Base-by-base conservation (phyloP, 2,329 filamentous ascomycete genomes). In the Paecilomyces niveus region DNA sequence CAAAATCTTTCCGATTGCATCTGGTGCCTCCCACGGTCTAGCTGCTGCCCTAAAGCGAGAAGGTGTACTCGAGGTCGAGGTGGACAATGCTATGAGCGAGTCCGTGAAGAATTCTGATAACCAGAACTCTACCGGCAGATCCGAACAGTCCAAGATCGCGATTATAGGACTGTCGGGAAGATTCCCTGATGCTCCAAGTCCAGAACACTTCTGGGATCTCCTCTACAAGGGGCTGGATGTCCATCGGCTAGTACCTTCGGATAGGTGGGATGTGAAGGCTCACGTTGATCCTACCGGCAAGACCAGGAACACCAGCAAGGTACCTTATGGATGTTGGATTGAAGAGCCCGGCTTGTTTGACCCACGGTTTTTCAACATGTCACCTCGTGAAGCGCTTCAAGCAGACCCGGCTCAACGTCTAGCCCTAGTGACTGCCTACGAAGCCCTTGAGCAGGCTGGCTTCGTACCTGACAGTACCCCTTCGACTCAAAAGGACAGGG, bases 141-240 rank as follows among this genome's bases (percentile, higher is more conserved):
- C 71, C 0, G 71, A 73, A 31, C 63, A 70, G 22, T 63, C 60
- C 13, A 62, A 62, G 33, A 83, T 94, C 60, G 90, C 90, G 61
- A 91, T 95, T 64, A 87, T 94, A 31, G 90, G 90, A 55, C 89
- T 90, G 84, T 83, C 88, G 54, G 88, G 89, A 56, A 83, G 88
- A 55, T 90, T 90, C 72, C 88, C 88, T 4, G 85, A 87, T 66
- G 87, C 88, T 31, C 52, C 57, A 21, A 61, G 59, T 53, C 57
- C 60, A n/a, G 67, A 73, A 24, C 62, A 65, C 31, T 72, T 76
- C 59, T 76, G 74, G 74, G 62, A 75, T 6, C 50, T 76, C 7
- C 60, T 77, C 1, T 55, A 67, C 7, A 18, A 66, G 7, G 73
- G 72, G 0, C 63, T 65, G 3, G 75, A 76, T 62, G 66, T 74